Base-by-base conservation (phyloP, 2,329 filamentous ascomycete species). In the Cladophialophora bantiana region DNA sequence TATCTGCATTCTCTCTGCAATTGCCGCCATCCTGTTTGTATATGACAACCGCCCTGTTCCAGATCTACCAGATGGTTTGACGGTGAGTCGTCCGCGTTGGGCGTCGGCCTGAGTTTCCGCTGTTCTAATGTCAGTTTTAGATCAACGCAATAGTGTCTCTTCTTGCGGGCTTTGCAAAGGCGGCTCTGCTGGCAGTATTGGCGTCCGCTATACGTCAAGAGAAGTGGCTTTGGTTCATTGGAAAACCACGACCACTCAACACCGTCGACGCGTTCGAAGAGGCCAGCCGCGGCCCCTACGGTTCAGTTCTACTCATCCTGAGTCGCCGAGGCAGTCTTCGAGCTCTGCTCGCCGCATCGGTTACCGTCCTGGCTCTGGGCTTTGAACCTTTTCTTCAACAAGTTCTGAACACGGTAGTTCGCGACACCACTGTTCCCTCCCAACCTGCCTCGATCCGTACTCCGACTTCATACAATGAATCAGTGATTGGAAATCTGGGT, bases 361-460 rank as follows among this genome's bases (percentile, higher is more conserved):
- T 73, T 5, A 70, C 65, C 31, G 40, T 73, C 31, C 59, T 71
- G n/a, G 45, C 66, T 15, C 59, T 74, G 1, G 68, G 68, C n/a
- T 73, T 74, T 35, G 72, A 74, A 36, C 70, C 72, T 1, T 72
- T 73, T 56, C 64, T 72, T 9, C 72, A 74, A 54, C 70, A 73
- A 56, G 40, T 72, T 32, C 18, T 73, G 34, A 36, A 53, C 15
- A 58, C 66, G 15, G 48, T 59, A 12, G 52, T 64, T 10, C 61
- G 61, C 9, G 56, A 64, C 18, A 54, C 53, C 40, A 34, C 62
- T 15, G 53, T 61, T 32, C 12, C 26, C 40, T 61, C 61, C 10
- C 35, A 40, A 13, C 56, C 50, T 13, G 65, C 61, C n/a, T 64
- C 61, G 9, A 67, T 67, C n/a, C 65, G 57, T 15, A 62, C 65